Base-by-base conservation (phyloP, 2,329 filamentous ascomycete species). In the Diaporthe sp. region DNA sequence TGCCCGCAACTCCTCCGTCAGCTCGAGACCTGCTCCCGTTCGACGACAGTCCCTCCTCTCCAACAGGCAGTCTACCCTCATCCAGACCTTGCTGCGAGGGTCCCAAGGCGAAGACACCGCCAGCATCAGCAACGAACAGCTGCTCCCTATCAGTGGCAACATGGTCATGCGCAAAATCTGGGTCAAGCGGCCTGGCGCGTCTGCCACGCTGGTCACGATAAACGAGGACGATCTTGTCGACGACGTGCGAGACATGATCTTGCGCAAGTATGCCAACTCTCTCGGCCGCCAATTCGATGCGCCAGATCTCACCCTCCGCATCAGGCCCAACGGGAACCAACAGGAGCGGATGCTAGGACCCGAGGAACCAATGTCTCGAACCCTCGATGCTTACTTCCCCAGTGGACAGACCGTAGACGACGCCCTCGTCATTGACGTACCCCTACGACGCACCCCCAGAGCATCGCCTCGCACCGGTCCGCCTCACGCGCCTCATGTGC, bases 241-340 rank as follows among this genome's bases (percentile, higher is more conserved):
- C 83, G 96, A 98, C 84, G 93, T 98, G 76, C 93, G 96, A 79
- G 97, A 98, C 79, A 91, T 95, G 87, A 97, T 98, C 74, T 86
- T 98, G 79, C 92, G 91, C 80, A 98, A 98, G 86, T 99, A 98
- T 83, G 92, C 92, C 79, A 98, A 99, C 84, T 97, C 95, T 19
- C 88, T 99, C 35, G 96, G 96, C 68, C 92, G 92, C 79, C 94
- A 90, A 70, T 98, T 96, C 83, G 97, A 99, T 85, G 90, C 97
- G 15, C 97, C 97, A 17, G 97, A 99, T 83, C 90, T 99, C 74
- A 92, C 90, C 15, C 87, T 98, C 77, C 92, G 94, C 77, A 94
- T 98, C 78, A 82, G 89, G 22, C 91, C 94, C n/a, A 90, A 95
- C 73, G 93, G 95, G 79, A 84, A 89, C 81, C 84, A 86, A 76